Evolutionary conservation across 140 eudicot genomes (phyloP).

Genomic region (Anethum foeniculum): DNA sequence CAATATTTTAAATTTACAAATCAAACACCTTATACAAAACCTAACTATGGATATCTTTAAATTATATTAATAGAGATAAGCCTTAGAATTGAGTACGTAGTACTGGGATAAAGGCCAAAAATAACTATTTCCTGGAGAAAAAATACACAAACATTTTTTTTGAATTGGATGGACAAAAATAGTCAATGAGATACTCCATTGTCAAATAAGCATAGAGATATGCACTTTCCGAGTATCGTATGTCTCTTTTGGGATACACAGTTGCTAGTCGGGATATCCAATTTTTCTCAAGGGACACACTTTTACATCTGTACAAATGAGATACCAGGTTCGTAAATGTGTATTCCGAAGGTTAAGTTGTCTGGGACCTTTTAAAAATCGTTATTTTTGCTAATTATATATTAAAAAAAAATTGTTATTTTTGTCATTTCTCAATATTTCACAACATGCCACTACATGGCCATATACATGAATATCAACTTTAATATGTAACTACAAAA

Average conservation of each 20-base stretch:
- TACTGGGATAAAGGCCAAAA: background rate
- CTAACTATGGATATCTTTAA: background rate
- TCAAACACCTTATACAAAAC: background rate
- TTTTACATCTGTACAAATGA: background rate
- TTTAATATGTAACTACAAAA: background rate
- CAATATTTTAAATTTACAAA: background rate
- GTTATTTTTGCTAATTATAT: background rate
- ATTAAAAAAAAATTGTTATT: background rate
- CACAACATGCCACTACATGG: background rate
- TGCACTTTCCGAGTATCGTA: background rate
- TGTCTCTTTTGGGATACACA: background rate
- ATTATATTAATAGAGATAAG: background rate
- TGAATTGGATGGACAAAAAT: background rate
- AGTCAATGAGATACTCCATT: background rate
- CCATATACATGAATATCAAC: background rate
- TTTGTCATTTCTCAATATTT: background rate
- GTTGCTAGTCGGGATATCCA: background rate
- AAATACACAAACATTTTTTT: background rate
- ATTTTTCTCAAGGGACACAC: background rate
- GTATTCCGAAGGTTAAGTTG: background rate
- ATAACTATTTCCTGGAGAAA: background rate
- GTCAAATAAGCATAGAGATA: background rate
- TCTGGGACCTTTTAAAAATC: background rate
- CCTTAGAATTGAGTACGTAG: background rate
- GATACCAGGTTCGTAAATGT: background rate